These are phyloP conservation scores for Suillus discolor DNA, from an alignment of 768 basidiomycete species.

Conservation along the genomic window DNA sequence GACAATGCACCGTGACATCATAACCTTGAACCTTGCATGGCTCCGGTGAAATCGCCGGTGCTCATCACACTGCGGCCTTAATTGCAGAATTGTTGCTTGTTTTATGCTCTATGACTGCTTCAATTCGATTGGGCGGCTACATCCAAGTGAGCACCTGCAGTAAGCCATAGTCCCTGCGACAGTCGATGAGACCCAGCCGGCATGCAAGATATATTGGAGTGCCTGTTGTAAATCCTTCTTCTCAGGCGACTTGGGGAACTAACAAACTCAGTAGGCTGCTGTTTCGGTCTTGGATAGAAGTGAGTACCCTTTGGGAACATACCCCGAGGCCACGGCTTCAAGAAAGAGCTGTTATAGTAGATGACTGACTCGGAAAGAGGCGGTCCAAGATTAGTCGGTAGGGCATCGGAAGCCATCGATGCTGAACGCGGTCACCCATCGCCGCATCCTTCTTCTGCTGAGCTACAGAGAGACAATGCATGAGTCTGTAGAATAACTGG, in stretches of 20 bases:
- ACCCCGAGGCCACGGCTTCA: neutral
- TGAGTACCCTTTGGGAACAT: neutral
- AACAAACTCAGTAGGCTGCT: neutral
- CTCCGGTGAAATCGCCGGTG: slow-evolving; percentile 6
- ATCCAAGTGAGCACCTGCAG: slow-evolving; percentile 20
- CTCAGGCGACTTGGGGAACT: neutral
- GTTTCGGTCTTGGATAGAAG: neutral
- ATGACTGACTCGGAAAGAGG: neutral
- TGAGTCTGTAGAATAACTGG: slow-evolving; percentile 9
- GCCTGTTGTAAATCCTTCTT: slow-evolving; percentile 19
- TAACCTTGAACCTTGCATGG: neutral
- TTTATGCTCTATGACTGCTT: slow-evolving; percentile 20
- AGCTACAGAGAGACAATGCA: slow-evolving; percentile 46
- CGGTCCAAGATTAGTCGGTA: slow-evolving; percentile 29
- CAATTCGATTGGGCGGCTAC: slow-evolving; percentile 21
- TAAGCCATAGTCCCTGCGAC: neutral
- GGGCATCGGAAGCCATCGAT: slow-evolving; percentile 32
- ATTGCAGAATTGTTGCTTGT: slow-evolving; percentile 17
- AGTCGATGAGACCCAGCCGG: neutral
- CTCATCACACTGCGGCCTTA: slow-evolving; percentile 19
- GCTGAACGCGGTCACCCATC: slow-evolving; percentile 23
- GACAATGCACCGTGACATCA: slow-evolving; percentile 11
- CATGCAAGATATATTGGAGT: slow-evolving; percentile 13
- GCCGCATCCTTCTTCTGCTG: slow-evolving; percentile 54
- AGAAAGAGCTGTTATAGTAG: slow-evolving; percentile 20